Percentiles rank a stretch among this genome's conserved stretches.
These are phyloP conservation scores for Platismatia glauca DNA, from an alignment of 495 filamentous ascomycete genomes.

Conservation along the genomic window DNA sequence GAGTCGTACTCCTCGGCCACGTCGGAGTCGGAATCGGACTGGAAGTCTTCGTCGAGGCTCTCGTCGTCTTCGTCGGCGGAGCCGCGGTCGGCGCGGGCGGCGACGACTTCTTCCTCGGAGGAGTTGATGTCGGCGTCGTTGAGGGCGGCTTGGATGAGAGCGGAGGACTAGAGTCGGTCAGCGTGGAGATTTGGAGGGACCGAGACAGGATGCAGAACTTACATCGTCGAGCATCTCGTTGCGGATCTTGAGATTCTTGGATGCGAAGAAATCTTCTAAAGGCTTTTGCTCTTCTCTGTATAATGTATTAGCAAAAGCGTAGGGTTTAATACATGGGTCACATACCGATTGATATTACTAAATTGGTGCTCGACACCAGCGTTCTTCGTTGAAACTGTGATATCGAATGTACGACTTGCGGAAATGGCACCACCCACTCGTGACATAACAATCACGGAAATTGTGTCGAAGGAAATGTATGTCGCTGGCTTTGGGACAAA, in stretches of 20 bases:
- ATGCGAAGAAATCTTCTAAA: slow-evolving; percentile 90
- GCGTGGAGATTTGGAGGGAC: background rate
- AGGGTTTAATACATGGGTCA: background rate
- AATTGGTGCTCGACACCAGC: slow-evolving; percentile 80
- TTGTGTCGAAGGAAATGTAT: slow-evolving; percentile 88
- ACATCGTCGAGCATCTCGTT: slow-evolving; percentile 82
- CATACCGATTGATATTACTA: slow-evolving; percentile 92
- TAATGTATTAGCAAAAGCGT: slow-evolving; percentile 5
- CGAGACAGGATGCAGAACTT: slow-evolving; percentile 22
- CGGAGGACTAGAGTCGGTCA: background rate
- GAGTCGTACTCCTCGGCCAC: slow-evolving; percentile 95
- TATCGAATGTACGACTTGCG: slow-evolving; percentile 92
- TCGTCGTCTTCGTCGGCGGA: slow-evolving; percentile 94
- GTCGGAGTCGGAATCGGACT: slow-evolving; percentile 80
- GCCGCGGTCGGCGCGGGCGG: slow-evolving; percentile 64
- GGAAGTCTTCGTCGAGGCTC: slow-evolving; percentile 92
- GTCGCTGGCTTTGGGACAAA: slow-evolving; percentile 98
- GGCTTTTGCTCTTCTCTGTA: slow-evolving; percentile 83
- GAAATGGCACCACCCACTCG: slow-evolving; percentile 91
- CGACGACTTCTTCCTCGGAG: slow-evolving; percentile 74
- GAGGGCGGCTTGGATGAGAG: slow-evolving; percentile 72
- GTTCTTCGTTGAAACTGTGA: slow-evolving; percentile 77
- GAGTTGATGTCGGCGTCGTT: slow-evolving; percentile 66
- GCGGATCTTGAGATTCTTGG: slow-evolving; percentile 87
- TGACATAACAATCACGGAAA: slow-evolving; percentile 84